Conservation (phyloP, 2,329 filamentous ascomycete genomes). For the Colletotrichum aenigma region DNA sequence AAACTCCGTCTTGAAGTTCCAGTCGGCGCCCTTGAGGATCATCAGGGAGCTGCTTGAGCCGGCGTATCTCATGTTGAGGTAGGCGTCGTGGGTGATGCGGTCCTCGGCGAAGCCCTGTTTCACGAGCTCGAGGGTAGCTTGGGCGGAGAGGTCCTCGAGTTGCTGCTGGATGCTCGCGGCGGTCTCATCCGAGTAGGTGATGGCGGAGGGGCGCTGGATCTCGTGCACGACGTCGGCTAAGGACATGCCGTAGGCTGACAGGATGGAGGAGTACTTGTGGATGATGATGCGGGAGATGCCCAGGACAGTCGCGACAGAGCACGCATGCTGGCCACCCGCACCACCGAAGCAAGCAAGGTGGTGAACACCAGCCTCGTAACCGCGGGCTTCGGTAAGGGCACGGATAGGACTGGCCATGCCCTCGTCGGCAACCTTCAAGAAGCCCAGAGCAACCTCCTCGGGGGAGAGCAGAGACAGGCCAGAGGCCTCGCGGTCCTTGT, state of each 20-base stretch:
- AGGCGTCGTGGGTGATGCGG: conserved; percentile 44
- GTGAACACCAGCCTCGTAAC: conserved; percentile 37
- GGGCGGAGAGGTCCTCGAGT: conserved; percentile 35
- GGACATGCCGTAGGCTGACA: conserved; percentile 52
- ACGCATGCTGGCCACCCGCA: conserved; percentile 47
- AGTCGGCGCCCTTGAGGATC: conserved; percentile 31
- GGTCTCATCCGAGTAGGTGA: conserved; percentile 24
- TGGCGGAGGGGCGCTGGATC: conserved; percentile 37
- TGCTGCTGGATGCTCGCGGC: conserved; percentile 22
- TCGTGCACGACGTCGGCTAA: conserved; percentile 50
- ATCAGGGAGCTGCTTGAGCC: conserved; percentile 46
- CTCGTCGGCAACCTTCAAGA: conserved; percentile 40
- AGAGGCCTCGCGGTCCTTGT: conserved; percentile 31
- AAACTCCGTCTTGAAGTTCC: conserved; percentile 67
- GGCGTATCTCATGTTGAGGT: conserved; percentile 47
- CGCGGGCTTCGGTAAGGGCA: conserved; percentile 37
- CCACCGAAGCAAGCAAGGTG: conserved; percentile 39
- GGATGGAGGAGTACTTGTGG: conserved; percentile 48
- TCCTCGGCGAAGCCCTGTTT: conserved; percentile 33
- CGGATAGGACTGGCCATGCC: conserved; percentile 39
- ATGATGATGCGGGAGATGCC: conserved; percentile 47
- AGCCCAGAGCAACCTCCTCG: conserved; percentile 40
- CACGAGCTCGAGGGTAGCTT: conserved; percentile 27
- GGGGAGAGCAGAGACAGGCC: conserved; percentile 30
- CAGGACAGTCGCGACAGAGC: conserved; percentile 44